phyloP scores from a whole-genome alignment of 164 flowering plant species.

The Vitis riparia region DNA sequence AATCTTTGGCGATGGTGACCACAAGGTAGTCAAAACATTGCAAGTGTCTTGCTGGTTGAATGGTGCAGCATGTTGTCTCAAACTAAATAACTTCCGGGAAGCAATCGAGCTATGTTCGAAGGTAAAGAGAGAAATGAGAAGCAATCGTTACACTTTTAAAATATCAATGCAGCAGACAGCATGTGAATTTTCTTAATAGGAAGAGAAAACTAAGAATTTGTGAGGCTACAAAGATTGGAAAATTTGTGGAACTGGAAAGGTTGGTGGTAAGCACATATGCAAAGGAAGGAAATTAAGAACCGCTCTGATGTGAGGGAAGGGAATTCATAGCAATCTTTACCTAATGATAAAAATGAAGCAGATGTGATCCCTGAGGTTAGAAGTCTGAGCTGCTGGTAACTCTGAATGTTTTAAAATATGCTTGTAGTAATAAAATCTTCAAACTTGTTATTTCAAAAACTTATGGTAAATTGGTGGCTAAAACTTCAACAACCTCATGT shows the following conservation, averaged over 20 bases:
- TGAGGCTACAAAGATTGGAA: too few species aligned
- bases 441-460: background rate
- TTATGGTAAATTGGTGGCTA: background rate
- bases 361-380: background rate
- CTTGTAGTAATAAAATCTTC: background rate
- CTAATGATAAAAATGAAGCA: background rate
- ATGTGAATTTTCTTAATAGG: background rate
- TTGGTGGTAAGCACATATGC: background rate
- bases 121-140: conserved; percentile 30
- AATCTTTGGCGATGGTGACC: conserved; percentile 43
- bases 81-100: conserved; percentile 48
- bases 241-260: background rate
- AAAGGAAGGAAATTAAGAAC: too few species aligned
- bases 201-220: background rate
- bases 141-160: background rate
- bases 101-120: conserved; percentile 66
- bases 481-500: background rate
- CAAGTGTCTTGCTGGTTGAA: conserved; percentile 75
- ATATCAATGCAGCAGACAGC: background rate
- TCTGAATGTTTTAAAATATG: background rate
- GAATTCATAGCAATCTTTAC: too few species aligned
- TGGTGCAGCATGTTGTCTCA: conserved; percentile 69
- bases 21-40: conserved; percentile 41
- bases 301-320: too few species aligned
- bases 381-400: background rate